Evolutionary conservation across 108 stramenopile genomes (phyloP).

Genomic region (Epipyxis sp.): DNA sequence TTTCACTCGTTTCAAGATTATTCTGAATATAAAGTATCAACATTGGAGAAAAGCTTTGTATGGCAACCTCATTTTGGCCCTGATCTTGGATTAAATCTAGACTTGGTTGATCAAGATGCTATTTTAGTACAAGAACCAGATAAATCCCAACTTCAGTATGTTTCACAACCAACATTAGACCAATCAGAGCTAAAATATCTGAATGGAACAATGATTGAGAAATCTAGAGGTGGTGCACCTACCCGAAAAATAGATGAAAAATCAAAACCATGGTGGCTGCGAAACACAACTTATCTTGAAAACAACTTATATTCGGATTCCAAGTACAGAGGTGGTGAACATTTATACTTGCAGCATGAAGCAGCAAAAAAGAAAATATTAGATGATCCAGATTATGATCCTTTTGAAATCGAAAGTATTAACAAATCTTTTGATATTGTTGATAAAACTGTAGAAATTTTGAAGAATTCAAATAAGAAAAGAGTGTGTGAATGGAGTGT

Average conservation of each 20-base stretch:
- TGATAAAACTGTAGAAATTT: neutral
- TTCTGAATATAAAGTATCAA: neutral
- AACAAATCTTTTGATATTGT: neutral
- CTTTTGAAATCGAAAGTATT: neutral
- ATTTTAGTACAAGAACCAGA: neutral
- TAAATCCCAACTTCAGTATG: no score
- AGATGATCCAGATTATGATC: neutral
- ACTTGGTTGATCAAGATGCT: neutral
- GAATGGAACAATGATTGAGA: neutral
- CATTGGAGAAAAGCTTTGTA: neutral
- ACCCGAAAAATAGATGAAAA: neutral
- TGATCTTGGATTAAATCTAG: neutral
- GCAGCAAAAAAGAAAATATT: neutral
- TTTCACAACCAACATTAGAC: neutral
- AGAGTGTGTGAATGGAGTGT: neutral
- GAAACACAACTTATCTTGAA: constrained; percentile 11
- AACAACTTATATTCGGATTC: neutral
- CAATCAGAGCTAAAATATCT: neutral
- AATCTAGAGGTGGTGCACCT: neutral
- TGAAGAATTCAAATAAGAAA: neutral
- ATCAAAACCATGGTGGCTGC: constrained; percentile 9
- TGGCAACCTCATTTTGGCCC: neutral
- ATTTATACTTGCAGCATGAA: neutral
- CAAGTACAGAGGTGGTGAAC: neutral
- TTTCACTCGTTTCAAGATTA: no score